These are phyloP conservation scores for Plenodomus lindquistii DNA, from an alignment of 2,329 filamentous ascomycete genomes.

Conservation along the genomic window DNA sequence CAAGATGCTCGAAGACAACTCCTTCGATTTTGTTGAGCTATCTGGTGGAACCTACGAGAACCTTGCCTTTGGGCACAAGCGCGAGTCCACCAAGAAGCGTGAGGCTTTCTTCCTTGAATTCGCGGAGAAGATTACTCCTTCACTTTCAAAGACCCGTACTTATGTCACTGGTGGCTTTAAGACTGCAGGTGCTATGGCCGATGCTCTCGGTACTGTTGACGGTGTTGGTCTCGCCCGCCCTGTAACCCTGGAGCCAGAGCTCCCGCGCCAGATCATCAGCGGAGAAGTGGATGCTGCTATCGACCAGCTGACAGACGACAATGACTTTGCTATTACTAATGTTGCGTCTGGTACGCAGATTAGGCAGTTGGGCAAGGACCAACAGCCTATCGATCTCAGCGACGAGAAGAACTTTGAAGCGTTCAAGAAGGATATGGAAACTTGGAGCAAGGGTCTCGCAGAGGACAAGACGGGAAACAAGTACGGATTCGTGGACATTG, in stretches of 20 bases:
- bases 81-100: conserved; percentile 59
- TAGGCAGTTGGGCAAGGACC: conserved; percentile 56
- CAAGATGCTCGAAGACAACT: conserved; percentile 53
- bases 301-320: conserved; percentile 52
- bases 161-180: conserved; percentile 65
- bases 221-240: conserved; percentile 64
- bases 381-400: conserved; percentile 58
- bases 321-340: conserved; percentile 56
- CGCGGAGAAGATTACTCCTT: conserved; percentile 57
- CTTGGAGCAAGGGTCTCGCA: conserved; percentile 48
- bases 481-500: conserved; percentile 53
- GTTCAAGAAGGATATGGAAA: conserved; percentile 55
- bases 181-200: conserved; percentile 60
- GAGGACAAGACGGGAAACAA: conserved; percentile 45
- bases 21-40: conserved; percentile 63
- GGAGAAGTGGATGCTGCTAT: conserved; percentile 53
- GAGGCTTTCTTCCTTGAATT: conserved; percentile 66
- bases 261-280: conserved; percentile 52
- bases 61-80: conserved; percentile 56
- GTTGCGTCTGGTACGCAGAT: conserved; percentile 57
- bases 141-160: conserved; percentile 60
- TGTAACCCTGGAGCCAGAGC: conserved; percentile 55
- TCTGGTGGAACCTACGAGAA: conserved; percentile 64
- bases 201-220: conserved; percentile 61
- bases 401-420: conserved; percentile 52